Base-by-base conservation (phyloP, 1,284 basidiomycete genomes). In the Trametes hirsuta region DNA sequence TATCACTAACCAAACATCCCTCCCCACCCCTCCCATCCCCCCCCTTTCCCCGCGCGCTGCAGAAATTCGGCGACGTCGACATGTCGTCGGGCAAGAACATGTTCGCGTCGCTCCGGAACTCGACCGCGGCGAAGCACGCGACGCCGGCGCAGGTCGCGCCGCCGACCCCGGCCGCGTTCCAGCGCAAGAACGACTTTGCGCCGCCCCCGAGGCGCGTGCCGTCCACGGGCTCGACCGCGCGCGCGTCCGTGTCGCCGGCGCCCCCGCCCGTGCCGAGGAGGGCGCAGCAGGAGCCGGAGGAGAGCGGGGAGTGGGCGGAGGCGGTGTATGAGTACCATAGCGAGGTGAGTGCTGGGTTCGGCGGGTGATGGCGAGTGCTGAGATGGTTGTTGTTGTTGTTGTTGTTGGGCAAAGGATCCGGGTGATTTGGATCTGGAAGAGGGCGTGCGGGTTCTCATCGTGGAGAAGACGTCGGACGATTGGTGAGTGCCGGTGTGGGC, bases 291-390 rank as follows among this genome's bases (percentile, higher is more conserved):
- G 72, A 78, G 39, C 42, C 55, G 30, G 47, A 77, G 59, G 73
- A 70, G 11, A 70, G 76, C 35, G 90, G 87, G 10, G 88, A 90
- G 62, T 92, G 90, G 90, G 90, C 84, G 11, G 86, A 92, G 67
- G 90, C 80, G 4, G 65, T 91, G 72, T 93, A 93, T 69, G 89
- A 90, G 62, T 93, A 90, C 73, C 75, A 76, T 42, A 86, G 88
- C 57, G 76, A 78, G 65, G 90, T 91, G 64, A 52, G 51, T 37
- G 51, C 18, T 35, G 5, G 2, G n/a, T 24, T 10, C 18, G 10
- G 22, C 35, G 15, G 15, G 14, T 12, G 39, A n/a, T 14, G 34
- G 10, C 18, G 18, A 18, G 24, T 34, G 44, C 55, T 42, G 37
- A 51, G 48, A 4, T 34, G 6, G 18, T 18, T 18, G 18, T 1